Percentiles rank a stretch among this genome's conserved stretches.
These are phyloP conservation scores for Tetradesmus lagerheimii DNA, from an alignment of 139 green algal species.

Conservation along the genomic window DNA sequence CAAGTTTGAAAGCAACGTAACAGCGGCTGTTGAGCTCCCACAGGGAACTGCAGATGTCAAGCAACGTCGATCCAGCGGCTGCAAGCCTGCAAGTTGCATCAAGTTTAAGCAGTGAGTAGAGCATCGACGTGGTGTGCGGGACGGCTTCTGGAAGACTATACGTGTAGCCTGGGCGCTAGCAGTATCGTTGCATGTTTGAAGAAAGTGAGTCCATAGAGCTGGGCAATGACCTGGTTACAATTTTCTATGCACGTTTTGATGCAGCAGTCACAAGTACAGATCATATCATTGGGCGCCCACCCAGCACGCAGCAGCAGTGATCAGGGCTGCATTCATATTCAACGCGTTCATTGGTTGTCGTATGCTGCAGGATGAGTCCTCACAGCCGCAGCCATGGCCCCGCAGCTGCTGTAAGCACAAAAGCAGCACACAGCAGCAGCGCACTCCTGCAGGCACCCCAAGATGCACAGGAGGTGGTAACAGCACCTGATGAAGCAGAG, in stretches of 20 bases:
- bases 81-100: too few species aligned
- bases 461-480: not conserved
- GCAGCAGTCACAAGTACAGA: not conserved
- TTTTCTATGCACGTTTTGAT: not conserved
- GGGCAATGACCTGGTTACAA: too few species aligned
- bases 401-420: not conserved
- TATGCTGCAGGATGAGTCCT: not conserved
- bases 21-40: too few species aligned
- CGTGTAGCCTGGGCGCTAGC: not conserved
- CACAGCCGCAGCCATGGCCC: not conserved
- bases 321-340: not conserved
- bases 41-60: too few species aligned
- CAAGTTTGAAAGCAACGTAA: too few species aligned
- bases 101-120: not conserved
- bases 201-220: not conserved
- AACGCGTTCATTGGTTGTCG: not conserved
- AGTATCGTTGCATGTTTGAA: not conserved
- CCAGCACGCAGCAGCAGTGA: not conserved
- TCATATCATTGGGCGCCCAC: not conserved
- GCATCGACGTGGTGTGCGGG: not conserved
- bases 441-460: not conserved
- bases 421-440: not conserved
- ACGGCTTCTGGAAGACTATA: not conserved
- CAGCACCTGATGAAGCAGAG: slow-evolving; percentile 17
- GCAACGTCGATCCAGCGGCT: too few species aligned